Evolutionary conservation across 2,329 filamentous ascomycete species (phyloP), one percentile per base, ranked within the genome.

Genomic region (Trichoderma asperellum): DNA sequence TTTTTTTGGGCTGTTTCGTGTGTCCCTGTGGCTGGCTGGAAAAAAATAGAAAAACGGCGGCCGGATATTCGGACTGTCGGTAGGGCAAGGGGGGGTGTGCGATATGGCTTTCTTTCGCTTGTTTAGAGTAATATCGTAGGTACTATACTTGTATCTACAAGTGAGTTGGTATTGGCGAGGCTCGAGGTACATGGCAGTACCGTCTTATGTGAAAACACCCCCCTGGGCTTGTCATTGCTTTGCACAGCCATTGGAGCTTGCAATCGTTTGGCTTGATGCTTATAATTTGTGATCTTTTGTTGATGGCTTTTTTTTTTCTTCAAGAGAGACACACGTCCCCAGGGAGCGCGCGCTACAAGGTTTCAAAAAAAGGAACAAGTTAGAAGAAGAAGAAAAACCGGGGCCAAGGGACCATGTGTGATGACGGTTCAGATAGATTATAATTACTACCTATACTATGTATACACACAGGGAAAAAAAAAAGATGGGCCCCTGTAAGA

Each of bases 31-130:
- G 63, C 63, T 66, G 63, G 7, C 24, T 6, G 32, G 7, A 32
- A 32, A 55, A 55, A 29, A 18, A 43, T 1, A 43, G 6, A 43
- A 18, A 16, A 43, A n/a, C 18, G 24, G 32, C 24, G 53, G 40
- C 60, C 60, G 47, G 60, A 63, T 63, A 49, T 40, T 57, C 63
- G 63, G 63, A n/a, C 53, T 43, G 63, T 66, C 63, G 62, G 62
- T 47, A n/a, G 18, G 55, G 16, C 24, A 24, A n/a, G n/a, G 37
- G 62, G 35, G 35, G 53, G 53, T n/a, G 52, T 58, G 21, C 16
- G 29, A n/a, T 55, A 16, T 37, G 37, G 37, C 24, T 24, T 24
- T 18, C 37, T 29, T 27, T 21, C 7, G 18, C 8, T 18, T 21
- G 43, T n/a, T 10, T 47, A 3, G 24, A 43, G 18, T 21, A 47